Base-by-base conservation (phyloP, 441 rosid genomes). In the Theobroma grandiflorum region DNA sequence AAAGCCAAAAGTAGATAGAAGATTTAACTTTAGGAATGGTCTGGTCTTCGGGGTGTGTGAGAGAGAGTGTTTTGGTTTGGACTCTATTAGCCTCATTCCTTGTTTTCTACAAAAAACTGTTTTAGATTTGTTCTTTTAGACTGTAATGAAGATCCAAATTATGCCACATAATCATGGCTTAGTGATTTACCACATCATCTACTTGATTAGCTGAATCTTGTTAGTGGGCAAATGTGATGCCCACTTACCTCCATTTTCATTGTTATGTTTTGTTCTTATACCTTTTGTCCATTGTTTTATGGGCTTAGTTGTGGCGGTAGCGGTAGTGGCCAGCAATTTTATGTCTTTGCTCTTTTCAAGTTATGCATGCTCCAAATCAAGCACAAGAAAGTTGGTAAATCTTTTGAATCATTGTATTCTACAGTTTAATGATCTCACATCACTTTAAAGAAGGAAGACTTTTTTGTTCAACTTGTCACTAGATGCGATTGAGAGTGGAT, bases 181-280 rank as follows among this genome's bases (percentile, higher is more conserved):
- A 78, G 81, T 85, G 87, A 37, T 57, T 47, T 67, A 86, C 86
- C 82, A 77, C 84, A 55, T 83, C 89, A 78, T 76, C 15, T 72
- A 15, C 31, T 37, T 72, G 74, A 26, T 26, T 26, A 26, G 31
- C 31, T 26, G 31, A 26, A 26, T 26, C 31, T 26, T 26, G 31
- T 47, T 57, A 64, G 80, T 82, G 85, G 82, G 45, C 31, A 66
- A 74, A 70, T 76, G 20, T 77, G 74, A 81, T 75, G 58, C 79
- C 84, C 86, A 84, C 84, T 66, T 10, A 9, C 75, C 78, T 68
- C 22, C 49, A 73, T 50, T 73, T 55, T 70, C 7, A 14, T 87
- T 76, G 40, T 70, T 73, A 5, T 35, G 26, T 78, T 15, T 49
- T 71, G 20, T 47, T 57, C 50, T 26, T 10, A 15, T 4, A 11